Evolutionary conservation across 2,329 filamentous ascomycete species (phyloP), one percentile per base, ranked within the genome.

Genomic region (Colletotrichum tamarilloi): DNA sequence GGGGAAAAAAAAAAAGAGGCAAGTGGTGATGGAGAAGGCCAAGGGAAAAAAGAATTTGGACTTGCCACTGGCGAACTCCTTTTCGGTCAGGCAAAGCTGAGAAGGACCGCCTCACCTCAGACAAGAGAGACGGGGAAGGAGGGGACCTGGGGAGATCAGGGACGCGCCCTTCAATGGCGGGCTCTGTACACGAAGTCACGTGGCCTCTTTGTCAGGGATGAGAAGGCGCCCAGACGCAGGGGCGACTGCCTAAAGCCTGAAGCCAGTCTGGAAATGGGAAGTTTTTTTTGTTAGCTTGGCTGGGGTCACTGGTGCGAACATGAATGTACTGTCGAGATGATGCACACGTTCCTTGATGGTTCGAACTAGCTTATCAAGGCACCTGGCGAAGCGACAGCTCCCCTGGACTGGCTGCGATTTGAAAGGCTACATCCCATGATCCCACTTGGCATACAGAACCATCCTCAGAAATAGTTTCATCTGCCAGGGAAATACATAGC

Each of bases 151-250:
- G 22, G 11, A 14, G 52, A 28, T 5, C 59, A 49, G 7, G 46
- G 42, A 62, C 59, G 59, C 59, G 59, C 59, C 59, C 42, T 62
- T 62, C 5, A 32, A 46, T 28, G 46, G 49, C 66, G 35, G 70
- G 60, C 32, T 69, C 55, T 74, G 62, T 32, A 74, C 72, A 67
- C 72, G 72, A 67, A 74, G 58, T 74, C 72, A 74, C 72, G 63
- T 74, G 72, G 72, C 53, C 28, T 42, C 49, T 42, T 62, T 67
- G 24, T 70, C 35, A 56, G 28, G 67, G 12, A 28, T 62, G 57
- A 8, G 38, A 68, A 49, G 38, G 56, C 26, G 35, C 7, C 58
- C 58, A 49, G 32, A 42, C 30, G 62, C 32, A 42, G 58, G 46
- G 28, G 68, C 35, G 26, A 58, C 56, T 71, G 63, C 68, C 63